phyloP scores from a whole-genome alignment of 2,329 filamentous ascomycete genomes.

The Coleophoma cylindrospora region DNA sequence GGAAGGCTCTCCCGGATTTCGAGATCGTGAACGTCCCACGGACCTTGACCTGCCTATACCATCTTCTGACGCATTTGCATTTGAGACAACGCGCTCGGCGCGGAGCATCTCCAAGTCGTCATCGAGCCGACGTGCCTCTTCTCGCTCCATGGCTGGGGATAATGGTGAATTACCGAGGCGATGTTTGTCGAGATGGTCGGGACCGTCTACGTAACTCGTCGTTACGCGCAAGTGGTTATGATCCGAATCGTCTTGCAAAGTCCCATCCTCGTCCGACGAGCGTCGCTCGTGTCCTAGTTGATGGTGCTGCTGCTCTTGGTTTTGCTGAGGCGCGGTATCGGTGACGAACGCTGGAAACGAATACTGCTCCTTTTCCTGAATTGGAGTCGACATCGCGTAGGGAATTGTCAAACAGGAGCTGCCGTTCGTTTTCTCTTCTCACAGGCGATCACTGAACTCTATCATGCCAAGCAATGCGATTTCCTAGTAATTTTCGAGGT shows the following conservation, averaged over 20 bases:
- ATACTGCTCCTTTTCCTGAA: constrained; percentile 23
- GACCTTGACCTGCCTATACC: constrained; percentile 33
- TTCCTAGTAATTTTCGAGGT: background rate
- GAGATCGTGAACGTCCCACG: constrained; percentile 29
- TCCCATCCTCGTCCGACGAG: constrained; percentile 27
- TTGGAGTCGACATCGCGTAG: constrained; percentile 21
- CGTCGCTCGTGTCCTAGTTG: constrained; percentile 10
- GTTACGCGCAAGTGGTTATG: constrained; percentile 42
- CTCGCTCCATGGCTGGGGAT: constrained; percentile 52
- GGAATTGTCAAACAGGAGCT: background rate
- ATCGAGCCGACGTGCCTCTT: constrained; percentile 55
- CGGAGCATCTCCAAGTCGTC: constrained; percentile 63
- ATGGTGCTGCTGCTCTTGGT: background rate
- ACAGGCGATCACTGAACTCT: background rate
- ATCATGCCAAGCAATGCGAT: background rate
- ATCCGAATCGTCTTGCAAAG: constrained; percentile 21
- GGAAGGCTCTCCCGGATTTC: constrained; percentile 48
- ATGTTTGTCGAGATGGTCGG: constrained; percentile 19
- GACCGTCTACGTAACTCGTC: constrained; percentile 32
- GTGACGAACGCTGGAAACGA: constrained; percentile 24
- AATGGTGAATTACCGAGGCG: constrained; percentile 14
- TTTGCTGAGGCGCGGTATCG: constrained; percentile 3
- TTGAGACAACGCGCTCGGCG: constrained; percentile 52
- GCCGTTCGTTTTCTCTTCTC: background rate
- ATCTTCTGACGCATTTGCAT: constrained; percentile 20